Percentiles rank a stretch among this genome's conserved stretches.
phyloP scores from a whole-genome alignment of 148 eudicot species.

The Cornus florida region DNA sequence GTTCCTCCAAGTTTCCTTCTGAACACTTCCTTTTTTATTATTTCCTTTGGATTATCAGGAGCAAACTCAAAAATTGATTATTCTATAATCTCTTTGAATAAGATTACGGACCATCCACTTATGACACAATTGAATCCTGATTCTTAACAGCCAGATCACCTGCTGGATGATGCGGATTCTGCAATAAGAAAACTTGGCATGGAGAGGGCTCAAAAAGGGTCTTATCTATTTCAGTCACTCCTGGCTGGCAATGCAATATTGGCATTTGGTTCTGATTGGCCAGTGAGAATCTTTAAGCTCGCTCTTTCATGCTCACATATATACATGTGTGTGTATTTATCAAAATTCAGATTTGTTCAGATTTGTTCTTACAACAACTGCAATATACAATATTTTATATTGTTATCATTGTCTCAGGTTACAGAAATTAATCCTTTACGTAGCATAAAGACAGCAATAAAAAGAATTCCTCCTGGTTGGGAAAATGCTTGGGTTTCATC shows the following conservation, averaged over 20 bases:
- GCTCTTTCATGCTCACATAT: background rate
- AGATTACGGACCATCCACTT: background rate
- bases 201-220: constrained; percentile 75
- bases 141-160: constrained; percentile 82
- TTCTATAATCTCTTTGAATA: background rate
- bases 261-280: constrained; percentile 99
- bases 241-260: constrained; percentile 47
- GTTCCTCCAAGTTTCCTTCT: background rate
- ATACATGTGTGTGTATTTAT: background rate
- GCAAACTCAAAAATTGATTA: background rate
- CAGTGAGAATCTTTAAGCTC: constrained; percentile 48
- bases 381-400: background rate
- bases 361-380: background rate
- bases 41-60: background rate
- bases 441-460: constrained; percentile 75
- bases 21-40: background rate
- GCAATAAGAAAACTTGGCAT: constrained; percentile 77
- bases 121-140: constrained; percentile 7
- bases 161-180: constrained; percentile 80
- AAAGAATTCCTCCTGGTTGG: constrained; percentile 75
- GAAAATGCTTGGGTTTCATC: constrained; percentile 78
- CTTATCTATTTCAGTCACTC: constrained; percentile 78
- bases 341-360: background rate
- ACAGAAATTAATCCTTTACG: constrained; percentile 84
- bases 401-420: constrained; percentile 49